Base-by-base conservation (phyloP, 345 rosid species). In the Clausena lansium region DNA sequence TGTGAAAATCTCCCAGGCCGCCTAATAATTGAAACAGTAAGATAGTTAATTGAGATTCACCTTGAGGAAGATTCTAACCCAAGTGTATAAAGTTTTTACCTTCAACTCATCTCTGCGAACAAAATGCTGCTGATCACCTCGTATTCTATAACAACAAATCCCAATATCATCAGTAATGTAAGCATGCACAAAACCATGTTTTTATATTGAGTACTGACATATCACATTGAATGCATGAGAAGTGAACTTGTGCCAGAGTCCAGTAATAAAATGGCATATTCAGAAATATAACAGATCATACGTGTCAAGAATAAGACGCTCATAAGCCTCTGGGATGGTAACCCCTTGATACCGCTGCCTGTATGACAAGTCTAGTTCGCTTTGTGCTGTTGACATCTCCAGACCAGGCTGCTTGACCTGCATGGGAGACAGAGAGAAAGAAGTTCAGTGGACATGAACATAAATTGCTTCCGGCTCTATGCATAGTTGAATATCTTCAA, bases 321-420 rank as follows among this genome's bases (percentile, higher is more conserved):
- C 98, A 73, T 96, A 96, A 66, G 98, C 99, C 86, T 96, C 99
- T 2, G 99, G 99, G 71, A 96, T 96, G 19, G 87, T 58, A 67
- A 92, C 89, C 52, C 78, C 86, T 78, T 94, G 98, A 81, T 96
- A 96, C 9, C 98, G 99, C 74, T 96, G 98, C 80, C 89, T 67
- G 63, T 96, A 96, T 28, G 99, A 96, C 83, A 96, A 85, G 86
- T 96, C 99, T 50, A 96, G 92, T 86, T 96, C 99, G 81, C 99
- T 94, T 84, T 96, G 99, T 76, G 84, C 95, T 0, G 98, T 90
- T 70, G 89, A 85, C 99, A 96, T 96, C 81, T 94, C 99, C 77
- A 96, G 80, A 60, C 99, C 99, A 22, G 99, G 99, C 82, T 92
- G 90, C 91, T 96, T 96, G 78, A 96, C 98, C 99, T 96, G 94